Percentiles rank a stretch among this genome's conserved stretches.
Conservation (phyloP, 2,329 filamentous ascomycete species). For the Neocucurbitaria cava region DNA sequence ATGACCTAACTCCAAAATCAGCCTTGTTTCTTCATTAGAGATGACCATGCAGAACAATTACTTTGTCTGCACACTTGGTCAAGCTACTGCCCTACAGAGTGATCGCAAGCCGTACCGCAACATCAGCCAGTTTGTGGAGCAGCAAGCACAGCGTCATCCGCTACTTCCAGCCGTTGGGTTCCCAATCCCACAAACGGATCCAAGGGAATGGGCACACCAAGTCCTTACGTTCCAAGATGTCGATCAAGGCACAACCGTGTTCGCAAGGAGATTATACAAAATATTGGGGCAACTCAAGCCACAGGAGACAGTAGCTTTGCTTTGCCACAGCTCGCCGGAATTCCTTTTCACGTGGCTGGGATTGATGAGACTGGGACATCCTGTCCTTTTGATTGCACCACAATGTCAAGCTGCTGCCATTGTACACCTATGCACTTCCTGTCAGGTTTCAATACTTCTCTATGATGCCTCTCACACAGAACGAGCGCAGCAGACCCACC, state of each 20-base stretch:
- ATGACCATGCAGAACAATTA: constrained; percentile 54
- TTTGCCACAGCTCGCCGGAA: constrained; percentile 63
- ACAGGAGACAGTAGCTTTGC: constrained; percentile 56
- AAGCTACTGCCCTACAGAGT: constrained; percentile 54
- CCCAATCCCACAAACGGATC: constrained; percentile 39
- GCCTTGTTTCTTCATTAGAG: not conserved
- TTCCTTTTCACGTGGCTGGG: constrained; percentile 68
- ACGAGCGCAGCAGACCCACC: constrained; percentile 37
- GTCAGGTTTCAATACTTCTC: constrained; percentile 54
- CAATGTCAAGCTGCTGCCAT: constrained; percentile 58
- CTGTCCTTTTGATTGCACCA: constrained; percentile 64
- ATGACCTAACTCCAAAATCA: not conserved
- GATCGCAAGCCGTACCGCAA: constrained; percentile 51
- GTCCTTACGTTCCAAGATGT: constrained; percentile 50
- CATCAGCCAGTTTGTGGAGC: constrained; percentile 60
- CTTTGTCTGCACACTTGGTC: constrained; percentile 67
- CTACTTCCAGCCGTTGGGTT: constrained; percentile 60
- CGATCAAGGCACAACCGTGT: constrained; percentile 40
- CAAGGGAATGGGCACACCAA: constrained; percentile 31
- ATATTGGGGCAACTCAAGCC: constrained; percentile 15
- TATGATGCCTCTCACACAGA: constrained; percentile 52
- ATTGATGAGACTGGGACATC: constrained; percentile 62
- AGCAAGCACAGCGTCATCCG: constrained; percentile 51
- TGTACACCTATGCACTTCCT: constrained; percentile 59
- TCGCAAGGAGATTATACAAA: constrained; percentile 43